Base-by-base conservation (phyloP, 345 rosid genomes). In the Eucalyptus rudis region DNA sequence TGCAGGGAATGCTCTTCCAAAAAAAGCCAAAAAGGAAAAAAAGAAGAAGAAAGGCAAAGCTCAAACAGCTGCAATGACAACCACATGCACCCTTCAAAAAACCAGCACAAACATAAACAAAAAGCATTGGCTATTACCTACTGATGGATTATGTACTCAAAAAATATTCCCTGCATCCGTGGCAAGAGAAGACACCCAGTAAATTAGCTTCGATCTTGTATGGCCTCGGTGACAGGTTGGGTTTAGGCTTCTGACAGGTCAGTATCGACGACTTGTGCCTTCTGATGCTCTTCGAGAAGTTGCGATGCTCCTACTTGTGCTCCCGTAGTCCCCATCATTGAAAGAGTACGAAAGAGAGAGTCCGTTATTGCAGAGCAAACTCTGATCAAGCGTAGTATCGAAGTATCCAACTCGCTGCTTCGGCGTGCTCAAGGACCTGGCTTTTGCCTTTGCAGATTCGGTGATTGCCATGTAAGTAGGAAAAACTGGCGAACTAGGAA, bases 341-440 rank as follows among this genome's bases (percentile, higher is more conserved):
- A 76, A 95, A 36, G 97, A 92, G 88, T 94, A 93, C 92, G 94
- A 93, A 14, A 93, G 64, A 27, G 92, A 88, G 36, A 91, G 84
- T 86, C 93, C 91, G 5, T 90, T 89, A 50, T 87, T 92, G 86
- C 88, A 87, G 10, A 91, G 91, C 86, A 91, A 68, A 62, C 76
- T 87, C 8, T 91, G 88, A 85, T 95, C 95, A 36, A 90, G 91
- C 90, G 87, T 92, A 58, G 92, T 52, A 62, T 95, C 95, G 36
- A 89, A 88, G 59, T 88, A 49, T 44, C 93, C 94, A 52, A 90
- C 89, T 17, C 95, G 93, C 88, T 95, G 99, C 92, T 91, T 95
- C 5, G 97, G 99, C 16, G 95, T 94, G 94, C 99, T 97, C 90
- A 93, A 88, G 25, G 98, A 97, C 93, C 99, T 95, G 64, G 92